These are phyloP conservation scores for Trichoderma harzianum DNA, from an alignment of 2,329 filamentous ascomycete genomes.

Conservation along the genomic window DNA sequence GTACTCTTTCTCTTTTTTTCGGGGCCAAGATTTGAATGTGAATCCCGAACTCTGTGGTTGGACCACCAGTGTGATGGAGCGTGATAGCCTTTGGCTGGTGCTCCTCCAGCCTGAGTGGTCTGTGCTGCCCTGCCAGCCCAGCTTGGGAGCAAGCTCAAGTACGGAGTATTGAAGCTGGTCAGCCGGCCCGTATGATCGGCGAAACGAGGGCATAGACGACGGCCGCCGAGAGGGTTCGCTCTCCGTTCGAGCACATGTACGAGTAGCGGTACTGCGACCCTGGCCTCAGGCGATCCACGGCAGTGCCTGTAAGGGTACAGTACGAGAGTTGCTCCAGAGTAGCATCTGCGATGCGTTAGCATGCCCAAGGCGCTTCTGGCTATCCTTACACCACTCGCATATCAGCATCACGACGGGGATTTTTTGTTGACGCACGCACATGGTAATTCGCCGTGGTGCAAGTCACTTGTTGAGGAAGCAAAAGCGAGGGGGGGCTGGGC, in stretches of 20 bases:
- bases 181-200: background rate
- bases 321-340: background rate
- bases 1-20: background rate
- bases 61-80: background rate
- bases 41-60: background rate
- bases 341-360: background rate
- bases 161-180: background rate
- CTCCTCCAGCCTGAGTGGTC: background rate
- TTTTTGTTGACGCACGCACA: slow-evolving; percentile 6
- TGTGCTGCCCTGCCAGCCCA: background rate
- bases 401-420: slow-evolving; percentile 1
- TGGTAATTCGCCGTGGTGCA: slow-evolving; percentile 13
- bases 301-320: background rate
- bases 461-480: slow-evolving; percentile 1
- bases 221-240: background rate
- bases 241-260: background rate
- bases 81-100: background rate
- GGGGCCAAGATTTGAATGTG: background rate
- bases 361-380: background rate
- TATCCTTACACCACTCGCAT: slow-evolving; percentile 6
- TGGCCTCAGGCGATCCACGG: background rate
- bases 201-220: background rate
- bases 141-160: background rate
- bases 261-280: background rate
- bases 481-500: background rate